phyloP scores from a whole-genome alignment of 805 yeast species.

The Groenewaldozyma salmanticensis region DNA sequence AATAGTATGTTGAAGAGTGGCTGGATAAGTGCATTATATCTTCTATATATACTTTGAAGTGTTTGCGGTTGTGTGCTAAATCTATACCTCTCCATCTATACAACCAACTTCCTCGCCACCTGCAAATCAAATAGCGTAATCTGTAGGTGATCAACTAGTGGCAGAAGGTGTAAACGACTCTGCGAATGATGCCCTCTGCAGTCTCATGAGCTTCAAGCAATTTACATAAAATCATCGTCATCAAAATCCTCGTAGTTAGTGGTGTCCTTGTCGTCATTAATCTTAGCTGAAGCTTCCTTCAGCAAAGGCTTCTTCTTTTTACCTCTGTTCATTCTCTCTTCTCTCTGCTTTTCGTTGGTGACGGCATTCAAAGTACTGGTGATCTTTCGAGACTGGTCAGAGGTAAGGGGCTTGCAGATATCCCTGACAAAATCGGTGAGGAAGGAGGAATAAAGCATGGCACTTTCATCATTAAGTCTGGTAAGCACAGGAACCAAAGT shows the following conservation, averaged over 20 bases:
- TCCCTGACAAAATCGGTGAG: slow-evolving; percentile 84
- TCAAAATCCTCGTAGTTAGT: slow-evolving; percentile 36
- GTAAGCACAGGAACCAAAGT: slow-evolving; percentile 54
- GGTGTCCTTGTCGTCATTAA: slow-evolving; percentile 47
- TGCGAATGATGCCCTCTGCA: no score
- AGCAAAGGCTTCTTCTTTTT: slow-evolving; percentile 92
- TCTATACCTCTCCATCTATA: no score
- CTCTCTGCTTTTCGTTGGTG: slow-evolving; percentile 76
- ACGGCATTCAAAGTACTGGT: slow-evolving; percentile 73
- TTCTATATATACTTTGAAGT: no score
- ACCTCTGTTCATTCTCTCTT: slow-evolving; percentile 88
- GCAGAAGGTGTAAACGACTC: no score
- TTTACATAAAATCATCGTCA: slow-evolving; percentile 35
- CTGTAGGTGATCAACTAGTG: no score
- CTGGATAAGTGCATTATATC: no score
- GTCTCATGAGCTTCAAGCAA: no score
- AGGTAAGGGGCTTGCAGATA: slow-evolving; percentile 65
- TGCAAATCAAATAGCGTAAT: no score
- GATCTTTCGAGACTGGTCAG: slow-evolving; percentile 79
- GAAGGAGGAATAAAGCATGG: slow-evolving; percentile 61
- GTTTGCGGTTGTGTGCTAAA: no score
- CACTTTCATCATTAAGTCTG: slow-evolving; percentile 49
- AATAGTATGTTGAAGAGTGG: no score
- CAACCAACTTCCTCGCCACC: no score
- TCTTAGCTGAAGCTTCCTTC: slow-evolving; percentile 55